Percentiles rank a stretch among this genome's conserved stretches.
phyloP scores from a whole-genome alignment of 345 rosid genomes.

The Luvunga scandens region DNA sequence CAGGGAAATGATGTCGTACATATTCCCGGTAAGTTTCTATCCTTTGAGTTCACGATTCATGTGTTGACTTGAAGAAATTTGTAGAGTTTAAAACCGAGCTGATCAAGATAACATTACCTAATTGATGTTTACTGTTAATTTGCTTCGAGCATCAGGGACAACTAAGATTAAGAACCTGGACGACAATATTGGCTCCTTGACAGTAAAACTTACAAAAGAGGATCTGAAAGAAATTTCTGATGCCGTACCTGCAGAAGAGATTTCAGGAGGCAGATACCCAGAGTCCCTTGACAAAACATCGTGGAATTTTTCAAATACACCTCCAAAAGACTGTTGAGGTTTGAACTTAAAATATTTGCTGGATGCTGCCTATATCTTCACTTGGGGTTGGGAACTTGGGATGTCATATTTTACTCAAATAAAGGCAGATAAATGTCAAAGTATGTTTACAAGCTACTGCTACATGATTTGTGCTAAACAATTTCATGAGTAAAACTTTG shows the following conservation, averaged over 20 bases:
- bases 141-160: constrained; percentile 19
- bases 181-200: constrained; percentile 17
- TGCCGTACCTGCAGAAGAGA: constrained; percentile 16
- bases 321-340: background rate
- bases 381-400: background rate
- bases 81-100: background rate
- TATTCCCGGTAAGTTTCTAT: constrained; percentile 24
- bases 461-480: too few relatives aligned
- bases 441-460: too few relatives aligned
- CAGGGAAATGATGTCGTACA: constrained; percentile 37
- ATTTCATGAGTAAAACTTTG: too few relatives aligned
- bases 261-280: constrained; percentile 13
- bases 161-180: constrained; percentile 25
- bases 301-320: constrained; percentile 25
- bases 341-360: background rate
- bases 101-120: background rate
- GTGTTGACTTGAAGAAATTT: background rate
- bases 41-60: too few relatives aligned
- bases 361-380: background rate
- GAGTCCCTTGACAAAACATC: background rate
- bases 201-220: constrained; percentile 14
- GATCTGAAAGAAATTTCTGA: constrained; percentile 24
- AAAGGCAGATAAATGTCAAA: too few relatives aligned
- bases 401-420: too few relatives aligned
- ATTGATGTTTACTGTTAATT: background rate